These are phyloP conservation scores for Paspalum notatum DNA, from an alignment of 176 grass and related monocot species.

Conservation along the genomic window DNA sequence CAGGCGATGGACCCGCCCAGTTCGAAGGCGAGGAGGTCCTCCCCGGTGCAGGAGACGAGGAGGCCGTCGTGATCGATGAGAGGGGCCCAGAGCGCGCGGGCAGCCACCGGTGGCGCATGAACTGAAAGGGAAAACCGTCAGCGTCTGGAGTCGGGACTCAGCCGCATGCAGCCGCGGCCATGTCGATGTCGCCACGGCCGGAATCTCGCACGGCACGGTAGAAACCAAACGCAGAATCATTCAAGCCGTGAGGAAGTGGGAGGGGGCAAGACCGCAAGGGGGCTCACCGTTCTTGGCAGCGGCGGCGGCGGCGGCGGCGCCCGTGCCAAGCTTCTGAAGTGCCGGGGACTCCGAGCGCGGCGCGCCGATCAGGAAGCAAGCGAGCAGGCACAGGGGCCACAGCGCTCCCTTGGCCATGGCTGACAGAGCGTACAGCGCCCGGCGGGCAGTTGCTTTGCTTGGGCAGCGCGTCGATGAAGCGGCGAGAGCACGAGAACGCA, in stretches of 20 bases:
- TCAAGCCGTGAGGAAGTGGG: not conserved
- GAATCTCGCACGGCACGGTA: not conserved
- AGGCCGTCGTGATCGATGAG: constrained; percentile 52
- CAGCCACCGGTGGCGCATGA: not conserved
- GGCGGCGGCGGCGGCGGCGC: not conserved
- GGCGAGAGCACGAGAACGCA: not conserved
- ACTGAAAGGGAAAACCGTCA: constrained; percentile 35
- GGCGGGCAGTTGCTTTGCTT: too few species aligned
- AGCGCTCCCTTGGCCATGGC: constrained; percentile 2
- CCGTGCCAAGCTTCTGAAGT: constrained; percentile 12
- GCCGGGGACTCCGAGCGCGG: not conserved
- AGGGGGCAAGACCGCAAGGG: not conserved
- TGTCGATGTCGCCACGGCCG: not conserved
- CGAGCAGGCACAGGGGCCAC: constrained; percentile 41
- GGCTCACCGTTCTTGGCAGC: not conserved
- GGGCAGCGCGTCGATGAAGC: not conserved
- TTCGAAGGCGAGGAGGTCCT: constrained; percentile 63
- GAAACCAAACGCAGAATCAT: not conserved
- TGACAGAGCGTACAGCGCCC: not conserved
- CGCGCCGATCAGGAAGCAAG: not conserved
- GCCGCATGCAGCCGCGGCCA: not conserved
- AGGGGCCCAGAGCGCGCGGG: constrained; percentile 48
- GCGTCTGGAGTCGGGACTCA: not conserved
- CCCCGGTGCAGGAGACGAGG: constrained; percentile 65
- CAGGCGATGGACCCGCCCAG: constrained; percentile 64